Conservation (phyloP, 2,329 filamentous ascomycete genomes). For the Curvularia lunata region DNA sequence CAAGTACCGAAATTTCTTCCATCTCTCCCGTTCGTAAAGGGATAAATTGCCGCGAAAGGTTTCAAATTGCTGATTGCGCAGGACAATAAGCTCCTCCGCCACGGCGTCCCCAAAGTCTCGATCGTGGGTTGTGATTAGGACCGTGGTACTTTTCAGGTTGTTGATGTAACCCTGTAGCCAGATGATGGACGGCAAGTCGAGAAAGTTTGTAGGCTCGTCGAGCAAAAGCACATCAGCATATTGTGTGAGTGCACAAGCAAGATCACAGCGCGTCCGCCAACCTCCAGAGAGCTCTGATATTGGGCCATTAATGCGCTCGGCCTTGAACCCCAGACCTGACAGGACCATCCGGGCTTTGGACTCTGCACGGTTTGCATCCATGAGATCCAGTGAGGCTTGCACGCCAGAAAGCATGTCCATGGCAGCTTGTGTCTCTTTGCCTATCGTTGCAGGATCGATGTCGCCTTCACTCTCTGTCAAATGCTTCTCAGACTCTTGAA, state of each 20-base stretch:
- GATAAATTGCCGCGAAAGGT: constrained; percentile 78
- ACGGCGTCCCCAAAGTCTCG: constrained; percentile 79
- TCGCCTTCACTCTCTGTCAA: constrained; percentile 61
- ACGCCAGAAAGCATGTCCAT: constrained; percentile 72
- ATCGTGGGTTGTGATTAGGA: constrained; percentile 84
- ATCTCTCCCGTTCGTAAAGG: constrained; percentile 71
- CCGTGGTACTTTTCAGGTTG: constrained; percentile 64
- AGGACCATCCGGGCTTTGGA: constrained; percentile 67
- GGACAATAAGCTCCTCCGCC: constrained; percentile 75
- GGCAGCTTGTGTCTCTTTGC: constrained; percentile 71
- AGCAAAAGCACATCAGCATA: constrained; percentile 79
- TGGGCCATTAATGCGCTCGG: constrained; percentile 64
- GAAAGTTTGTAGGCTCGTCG: constrained; percentile 87
- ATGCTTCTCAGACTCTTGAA: constrained; percentile 62
- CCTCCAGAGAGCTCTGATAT: constrained; percentile 74
- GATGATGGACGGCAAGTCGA: constrained; percentile 81
- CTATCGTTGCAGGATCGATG: constrained; percentile 63
- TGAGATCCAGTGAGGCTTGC: constrained; percentile 68
- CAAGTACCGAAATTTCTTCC: constrained; percentile 71
- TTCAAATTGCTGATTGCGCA: constrained; percentile 73
- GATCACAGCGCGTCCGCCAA: constrained; percentile 53
- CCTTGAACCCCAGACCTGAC: constrained; percentile 73
- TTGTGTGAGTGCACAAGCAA: constrained; percentile 67
- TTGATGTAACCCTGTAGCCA: constrained; percentile 80
- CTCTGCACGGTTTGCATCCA: constrained; percentile 68